These are phyloP conservation scores for Arctium lappa DNA, from an alignment of 129 eudicot genomes.

Conservation along the genomic window DNA sequence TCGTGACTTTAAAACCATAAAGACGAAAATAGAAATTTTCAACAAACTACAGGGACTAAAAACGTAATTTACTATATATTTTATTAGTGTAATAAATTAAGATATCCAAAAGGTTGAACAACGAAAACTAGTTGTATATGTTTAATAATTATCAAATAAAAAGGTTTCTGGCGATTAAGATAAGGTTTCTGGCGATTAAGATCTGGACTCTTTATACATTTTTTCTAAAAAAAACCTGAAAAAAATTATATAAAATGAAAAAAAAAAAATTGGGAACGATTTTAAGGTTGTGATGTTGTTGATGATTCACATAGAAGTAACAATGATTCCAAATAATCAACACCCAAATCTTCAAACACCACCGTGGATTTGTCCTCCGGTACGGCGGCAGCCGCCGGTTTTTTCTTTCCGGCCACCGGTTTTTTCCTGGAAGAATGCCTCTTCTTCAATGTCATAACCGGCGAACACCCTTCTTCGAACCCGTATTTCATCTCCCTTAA, in stretches of 20 bases:
- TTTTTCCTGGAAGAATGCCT: conserved; percentile 53
- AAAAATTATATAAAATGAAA: too few relatives aligned
- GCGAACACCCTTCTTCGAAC: conserved; percentile 58
- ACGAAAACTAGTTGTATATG: neutral
- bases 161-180: neutral
- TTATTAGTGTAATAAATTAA: too few relatives aligned
- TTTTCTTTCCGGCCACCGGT: conserved; percentile 26
- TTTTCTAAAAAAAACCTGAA: too few relatives aligned
- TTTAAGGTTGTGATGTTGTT: neutral
- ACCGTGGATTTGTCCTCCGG: conserved; percentile 30
- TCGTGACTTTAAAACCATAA: too few relatives aligned
- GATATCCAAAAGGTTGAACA: neutral
- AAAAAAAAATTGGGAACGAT: neutral
- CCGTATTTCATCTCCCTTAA: conserved; percentile 50
- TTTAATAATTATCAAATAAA: too few relatives aligned
- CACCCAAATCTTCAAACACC: conserved; percentile 82
- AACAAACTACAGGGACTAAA: too few relatives aligned
- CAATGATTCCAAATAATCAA: conserved; percentile 51
- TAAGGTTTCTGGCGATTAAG: neutral
- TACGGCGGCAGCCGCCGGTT: neutral
- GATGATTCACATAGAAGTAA: conserved; percentile 32
- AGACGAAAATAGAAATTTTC: too few relatives aligned
- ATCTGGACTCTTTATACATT: neutral
- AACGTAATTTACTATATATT: too few relatives aligned
- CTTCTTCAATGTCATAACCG: conserved; percentile 65